phyloP scores from a whole-genome alignment of 305 asterid genomes.

The Solanum aculeatissimum region DNA sequence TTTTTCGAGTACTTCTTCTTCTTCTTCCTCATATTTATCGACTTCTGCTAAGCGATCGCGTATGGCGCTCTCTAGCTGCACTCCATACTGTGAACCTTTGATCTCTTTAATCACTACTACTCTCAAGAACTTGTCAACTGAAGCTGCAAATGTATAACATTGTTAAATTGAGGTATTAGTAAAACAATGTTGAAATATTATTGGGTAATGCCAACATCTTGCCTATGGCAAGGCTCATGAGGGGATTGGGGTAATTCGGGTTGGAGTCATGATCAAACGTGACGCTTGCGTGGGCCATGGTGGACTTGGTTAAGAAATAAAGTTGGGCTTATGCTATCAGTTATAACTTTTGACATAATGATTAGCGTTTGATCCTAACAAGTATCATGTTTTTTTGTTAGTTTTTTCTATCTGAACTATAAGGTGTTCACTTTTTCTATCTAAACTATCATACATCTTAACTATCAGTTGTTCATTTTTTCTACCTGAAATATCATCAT shows the following conservation, averaged over 20 bases:
- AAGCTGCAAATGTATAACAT: conserved; percentile 35
- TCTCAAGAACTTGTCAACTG: conserved; percentile 50
- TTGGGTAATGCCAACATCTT: too few relatives aligned
- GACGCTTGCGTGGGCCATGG: too few relatives aligned
- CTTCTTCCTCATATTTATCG: conserved; percentile 73
- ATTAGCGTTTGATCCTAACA: too few relatives aligned
- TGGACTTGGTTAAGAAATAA: too few relatives aligned
- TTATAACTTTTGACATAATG: too few relatives aligned
- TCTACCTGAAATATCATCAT: neutral
- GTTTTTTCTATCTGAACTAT: neutral
- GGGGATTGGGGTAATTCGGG: too few relatives aligned
- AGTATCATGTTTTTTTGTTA: neutral
- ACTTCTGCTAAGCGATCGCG: conserved; percentile 69
- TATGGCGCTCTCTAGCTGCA: conserved; percentile 60
- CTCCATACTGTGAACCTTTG: conserved; percentile 79
- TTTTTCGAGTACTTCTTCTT: conserved; percentile 59
- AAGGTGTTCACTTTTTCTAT: too few relatives aligned
- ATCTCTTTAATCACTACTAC: conserved; percentile 90
- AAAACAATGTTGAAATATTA: neutral
- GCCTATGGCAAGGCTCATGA: too few relatives aligned
- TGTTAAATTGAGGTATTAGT: too few relatives aligned
- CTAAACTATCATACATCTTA: too few relatives aligned
- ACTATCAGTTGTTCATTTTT: neutral
- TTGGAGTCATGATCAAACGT: too few relatives aligned
- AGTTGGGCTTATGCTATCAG: too few relatives aligned